Conservation (phyloP, 306 rosid genomes). For the Sindora glabra region DNA sequence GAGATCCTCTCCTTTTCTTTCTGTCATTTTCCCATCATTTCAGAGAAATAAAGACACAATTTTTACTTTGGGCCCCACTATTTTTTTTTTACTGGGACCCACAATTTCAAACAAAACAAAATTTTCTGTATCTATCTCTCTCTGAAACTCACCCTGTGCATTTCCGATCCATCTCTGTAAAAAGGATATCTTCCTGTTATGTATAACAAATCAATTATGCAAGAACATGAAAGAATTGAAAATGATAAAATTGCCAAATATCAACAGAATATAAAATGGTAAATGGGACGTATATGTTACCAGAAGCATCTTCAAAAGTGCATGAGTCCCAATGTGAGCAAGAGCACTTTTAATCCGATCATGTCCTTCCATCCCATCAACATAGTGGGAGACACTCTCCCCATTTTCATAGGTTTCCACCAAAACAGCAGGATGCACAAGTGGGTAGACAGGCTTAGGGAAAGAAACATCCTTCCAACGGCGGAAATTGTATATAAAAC, state of each 20-base stretch:
- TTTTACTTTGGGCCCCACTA: too few relatives aligned
- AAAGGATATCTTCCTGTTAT: neutral
- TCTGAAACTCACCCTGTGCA: too few relatives aligned
- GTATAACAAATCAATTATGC: neutral
- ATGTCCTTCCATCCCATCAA: conserved; percentile 79
- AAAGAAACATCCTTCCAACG: conserved; percentile 95
- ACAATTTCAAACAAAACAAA: too few relatives aligned
- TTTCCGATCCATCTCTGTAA: neutral
- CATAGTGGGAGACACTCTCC: conserved; percentile 83
- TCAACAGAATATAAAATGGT: neutral
- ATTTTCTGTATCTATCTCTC: too few relatives aligned
- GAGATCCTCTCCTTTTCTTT: too few relatives aligned
- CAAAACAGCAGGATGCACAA: conserved; percentile 95
- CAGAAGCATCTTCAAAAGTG: conserved; percentile 98
- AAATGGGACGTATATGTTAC: conserved; percentile 36
- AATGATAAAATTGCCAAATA: conserved; percentile 1
- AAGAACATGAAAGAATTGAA: neutral
- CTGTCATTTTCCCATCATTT: too few relatives aligned
- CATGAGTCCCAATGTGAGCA: conserved; percentile 98
- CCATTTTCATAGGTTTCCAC: conserved; percentile 96
- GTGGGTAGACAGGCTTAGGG: conserved; percentile 95
- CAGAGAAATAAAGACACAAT: too few relatives aligned
- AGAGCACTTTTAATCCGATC: conserved; percentile 69
- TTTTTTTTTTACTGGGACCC: too few relatives aligned
- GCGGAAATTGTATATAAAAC: conserved; percentile 87